Percentiles rank a stretch among this genome's conserved stretches.
These are phyloP conservation scores for Didymosphaeria variabile DNA, from an alignment of 2,329 filamentous ascomycete species.

Conservation along the genomic window DNA sequence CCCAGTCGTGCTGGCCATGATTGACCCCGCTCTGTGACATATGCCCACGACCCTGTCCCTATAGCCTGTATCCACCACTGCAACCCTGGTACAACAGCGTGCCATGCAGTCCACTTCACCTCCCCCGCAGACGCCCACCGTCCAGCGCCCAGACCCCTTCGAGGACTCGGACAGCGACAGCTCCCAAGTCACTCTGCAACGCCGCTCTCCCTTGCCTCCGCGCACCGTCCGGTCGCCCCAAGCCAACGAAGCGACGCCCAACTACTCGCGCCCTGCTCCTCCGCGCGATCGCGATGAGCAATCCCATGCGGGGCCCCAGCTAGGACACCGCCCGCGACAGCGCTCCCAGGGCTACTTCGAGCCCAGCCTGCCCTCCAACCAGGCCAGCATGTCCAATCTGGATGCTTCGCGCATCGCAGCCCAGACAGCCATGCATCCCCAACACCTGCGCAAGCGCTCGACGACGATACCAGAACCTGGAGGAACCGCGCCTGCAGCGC, in stretches of 20 bases:
- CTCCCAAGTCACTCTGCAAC: slow-evolving; percentile 50
- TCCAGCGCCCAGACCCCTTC: slow-evolving; percentile 36
- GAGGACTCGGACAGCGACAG: slow-evolving; percentile 52
- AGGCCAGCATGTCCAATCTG: slow-evolving; percentile 60
- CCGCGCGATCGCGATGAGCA: slow-evolving; percentile 49
- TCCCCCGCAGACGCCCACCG: slow-evolving; percentile 43
- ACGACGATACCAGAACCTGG: slow-evolving; percentile 73
- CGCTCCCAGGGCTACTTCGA: slow-evolving; percentile 81
- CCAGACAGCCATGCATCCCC: slow-evolving; percentile 75
- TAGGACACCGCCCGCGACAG: slow-evolving; percentile 69
- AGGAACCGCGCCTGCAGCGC: slow-evolving; percentile 34
- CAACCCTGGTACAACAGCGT: slow-evolving; percentile 16
- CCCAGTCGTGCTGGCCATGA: slow-evolving; percentile 13
- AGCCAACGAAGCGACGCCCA: slow-evolving; percentile 35
- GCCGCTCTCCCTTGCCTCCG: slow-evolving; percentile 50
- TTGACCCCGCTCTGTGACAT: neutral
- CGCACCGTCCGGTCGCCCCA: slow-evolving; percentile 37
- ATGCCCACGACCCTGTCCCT: slow-evolving; percentile 17
- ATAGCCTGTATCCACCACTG: slow-evolving; percentile 13
- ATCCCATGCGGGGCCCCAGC: slow-evolving; percentile 43
- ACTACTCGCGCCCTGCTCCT: slow-evolving; percentile 49
- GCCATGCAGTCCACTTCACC: slow-evolving; percentile 45
- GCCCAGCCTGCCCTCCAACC: slow-evolving; percentile 71
- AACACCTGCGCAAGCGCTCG: slow-evolving; percentile 71
- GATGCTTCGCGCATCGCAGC: slow-evolving; percentile 81